Evolutionary conservation across 345 rosid genomes (phyloP), one percentile per base, ranked within the genome.

Genomic region (Populus deltoides): DNA sequence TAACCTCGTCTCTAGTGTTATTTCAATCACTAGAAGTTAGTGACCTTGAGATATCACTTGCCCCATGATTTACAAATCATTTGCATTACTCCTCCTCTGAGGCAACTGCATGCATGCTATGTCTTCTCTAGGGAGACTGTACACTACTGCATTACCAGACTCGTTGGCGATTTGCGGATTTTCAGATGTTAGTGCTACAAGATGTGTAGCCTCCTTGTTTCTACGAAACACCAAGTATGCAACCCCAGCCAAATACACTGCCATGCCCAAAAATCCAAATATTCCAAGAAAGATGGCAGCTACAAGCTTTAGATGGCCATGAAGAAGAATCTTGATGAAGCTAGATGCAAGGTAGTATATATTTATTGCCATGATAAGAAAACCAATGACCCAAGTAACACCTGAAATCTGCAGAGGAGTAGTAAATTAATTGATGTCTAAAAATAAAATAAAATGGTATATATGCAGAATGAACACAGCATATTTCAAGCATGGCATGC

Each of bases 331-430:
- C 61, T 89, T 83, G 77, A 89, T 72, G 85, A 93, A 93, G 69
- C 90, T 86, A 41, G 87, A 77, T 12, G 76, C 86, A 1, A 92
- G 85, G 75, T 90, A 93, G 81, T 88, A 95, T 66, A 95, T 72
- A 76, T 95, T 93, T 75, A 92, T 95, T 45, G 87, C 84, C 96
- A 91, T 93, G 41, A 95, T 90, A 76, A 93, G 81, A 33, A 86
- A 84, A 72, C 97, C 97, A 47, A 93, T 88, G 81, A 86, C 53
- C 98, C 97, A 92, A 5, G 99, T 93, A 77, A 91, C n/a, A 35
- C 86, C 79, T 73, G 97, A 82, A 77, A 90, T 84, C 98, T 93
- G 86, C 62, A 43, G 39, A 75, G 8, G 41, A 25, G 8, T 17
- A 63, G 61, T 5, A 9, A 6, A 16, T 27, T 39, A 41, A 24